phyloP scores from a whole-genome alignment of 257 asterid species.

The Solanum infundibuliforme region DNA sequence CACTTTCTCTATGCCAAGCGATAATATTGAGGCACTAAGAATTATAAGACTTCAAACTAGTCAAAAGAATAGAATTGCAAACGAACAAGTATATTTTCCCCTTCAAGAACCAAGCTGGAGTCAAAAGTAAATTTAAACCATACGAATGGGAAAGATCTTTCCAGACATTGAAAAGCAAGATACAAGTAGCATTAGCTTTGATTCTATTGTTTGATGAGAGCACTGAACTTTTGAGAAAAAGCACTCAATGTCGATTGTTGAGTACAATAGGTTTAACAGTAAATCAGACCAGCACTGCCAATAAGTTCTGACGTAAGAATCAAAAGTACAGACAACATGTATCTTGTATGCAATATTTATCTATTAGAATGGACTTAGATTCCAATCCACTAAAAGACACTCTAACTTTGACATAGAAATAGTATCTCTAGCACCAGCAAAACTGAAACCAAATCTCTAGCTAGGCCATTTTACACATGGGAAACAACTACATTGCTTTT shows the following conservation, averaged over 20 bases:
- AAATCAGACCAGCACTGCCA: neutral
- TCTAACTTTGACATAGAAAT: neutral
- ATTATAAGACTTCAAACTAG: neutral
- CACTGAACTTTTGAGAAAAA: neutral
- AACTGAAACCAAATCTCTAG: neutral
- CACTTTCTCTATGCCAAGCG: neutral
- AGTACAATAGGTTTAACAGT: neutral
- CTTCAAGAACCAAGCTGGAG: neutral
- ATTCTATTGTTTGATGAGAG: neutral
- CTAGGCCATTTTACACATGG: neutral
- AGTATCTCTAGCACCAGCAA: neutral
- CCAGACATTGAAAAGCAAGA: neutral
- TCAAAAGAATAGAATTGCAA: neutral
- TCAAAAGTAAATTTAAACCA: neutral
- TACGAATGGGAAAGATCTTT: neutral
- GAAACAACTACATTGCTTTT: conserved; percentile 27
- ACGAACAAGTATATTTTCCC: neutral
- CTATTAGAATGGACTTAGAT: neutral
- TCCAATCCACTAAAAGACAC: neutral
- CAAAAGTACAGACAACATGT: neutral
- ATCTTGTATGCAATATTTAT: neutral
- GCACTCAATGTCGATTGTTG: neutral
- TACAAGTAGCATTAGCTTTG: neutral
- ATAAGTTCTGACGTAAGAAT: neutral
- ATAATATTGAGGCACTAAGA: neutral